Conservation (phyloP, 164 flowering plant species). For the Vitis amurensis region DNA sequence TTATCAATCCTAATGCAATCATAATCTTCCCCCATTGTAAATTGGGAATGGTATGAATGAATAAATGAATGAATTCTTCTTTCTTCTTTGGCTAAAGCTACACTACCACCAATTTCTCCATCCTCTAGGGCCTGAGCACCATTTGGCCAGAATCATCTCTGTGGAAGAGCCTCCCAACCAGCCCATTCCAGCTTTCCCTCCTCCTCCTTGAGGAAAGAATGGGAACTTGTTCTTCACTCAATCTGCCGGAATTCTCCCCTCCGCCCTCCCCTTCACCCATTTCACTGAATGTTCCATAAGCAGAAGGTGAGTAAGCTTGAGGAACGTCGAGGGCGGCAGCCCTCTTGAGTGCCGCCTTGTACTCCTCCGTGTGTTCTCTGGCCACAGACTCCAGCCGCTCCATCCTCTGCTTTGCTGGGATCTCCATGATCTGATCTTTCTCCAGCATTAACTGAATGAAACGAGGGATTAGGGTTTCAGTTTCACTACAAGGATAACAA, state of each 20-base stretch:
- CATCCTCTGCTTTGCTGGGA: slow-evolving; percentile 63
- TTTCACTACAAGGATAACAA: not conserved
- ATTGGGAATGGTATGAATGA: too few relatives aligned
- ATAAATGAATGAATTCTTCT: too few relatives aligned
- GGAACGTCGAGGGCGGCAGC: slow-evolving; percentile 56
- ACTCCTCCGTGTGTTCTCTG: slow-evolving; percentile 53
- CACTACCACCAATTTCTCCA: too few relatives aligned
- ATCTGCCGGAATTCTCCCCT: slow-evolving; percentile 15
- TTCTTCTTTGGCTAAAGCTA: too few relatives aligned
- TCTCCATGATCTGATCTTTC: slow-evolving; percentile 49
- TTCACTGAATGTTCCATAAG: slow-evolving; percentile 60
- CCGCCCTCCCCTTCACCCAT: slow-evolving; percentile 9
- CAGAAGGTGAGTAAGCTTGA: slow-evolving; percentile 48
- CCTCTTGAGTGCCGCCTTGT: slow-evolving; percentile 57
- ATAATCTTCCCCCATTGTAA: too few relatives aligned
- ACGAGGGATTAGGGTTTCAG: not conserved
- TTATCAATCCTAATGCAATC: too few relatives aligned
- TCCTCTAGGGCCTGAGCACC: slow-evolving; percentile 32
- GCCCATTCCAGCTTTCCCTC: slow-evolving; percentile 54
- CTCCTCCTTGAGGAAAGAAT: slow-evolving; percentile 29
- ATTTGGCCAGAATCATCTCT: slow-evolving; percentile 55
- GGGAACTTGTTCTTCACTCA: slow-evolving; percentile 18
- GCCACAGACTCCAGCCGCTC: slow-evolving; percentile 44
- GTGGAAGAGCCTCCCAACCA: slow-evolving; percentile 50
- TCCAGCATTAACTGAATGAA: slow-evolving; percentile 53